These are phyloP conservation scores for Boletus vinaceobasis DNA, from an alignment of 768 basidiomycete species.

Conservation along the genomic window DNA sequence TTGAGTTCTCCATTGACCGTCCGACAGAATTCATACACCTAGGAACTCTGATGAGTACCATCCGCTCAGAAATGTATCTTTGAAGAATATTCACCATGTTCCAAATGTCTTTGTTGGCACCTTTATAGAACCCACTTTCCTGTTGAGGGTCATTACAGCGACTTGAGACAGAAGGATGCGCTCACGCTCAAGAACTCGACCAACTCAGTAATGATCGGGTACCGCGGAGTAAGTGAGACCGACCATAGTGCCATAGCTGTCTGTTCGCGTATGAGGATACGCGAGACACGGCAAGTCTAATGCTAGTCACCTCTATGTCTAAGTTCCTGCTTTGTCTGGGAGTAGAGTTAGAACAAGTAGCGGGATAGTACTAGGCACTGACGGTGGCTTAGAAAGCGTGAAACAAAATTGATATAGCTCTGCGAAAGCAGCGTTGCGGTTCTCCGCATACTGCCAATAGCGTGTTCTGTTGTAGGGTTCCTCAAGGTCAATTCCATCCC, in stretches of 20 bases:
- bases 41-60: constrained; percentile 1
- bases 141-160: constrained; percentile 8
- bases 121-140: constrained; percentile 61
- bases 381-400: constrained; percentile 67
- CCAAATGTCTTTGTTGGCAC: constrained; percentile 84
- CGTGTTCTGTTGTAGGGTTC: constrained; percentile 55
- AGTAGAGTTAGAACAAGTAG: constrained; percentile 4
- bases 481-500: constrained; percentile 9
- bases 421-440: constrained; percentile 52
- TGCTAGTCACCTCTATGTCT: constrained; percentile 68
- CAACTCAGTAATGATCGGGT: constrained; percentile 62
- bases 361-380: constrained; percentile 29
- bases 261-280: constrained; percentile 32
- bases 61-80: not conserved
- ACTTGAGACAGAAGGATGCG: constrained; percentile 11
- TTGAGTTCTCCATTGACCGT: constrained; percentile 56
- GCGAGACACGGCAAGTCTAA: not conserved
- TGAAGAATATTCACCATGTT: constrained; percentile 55
- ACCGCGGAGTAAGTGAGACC: constrained; percentile 66
- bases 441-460: constrained; percentile 48
- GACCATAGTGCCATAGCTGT: constrained; percentile 73
- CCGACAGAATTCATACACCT: constrained; percentile 78
- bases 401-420: constrained; percentile 74
- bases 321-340: constrained; percentile 67
- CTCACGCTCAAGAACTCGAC: constrained; percentile 62